A percentile compares a stretch with the other conserved stretches of the same genome.
Conservation (phyloP, 768 basidiomycete genomes). For the Phaffia australis region DNA sequence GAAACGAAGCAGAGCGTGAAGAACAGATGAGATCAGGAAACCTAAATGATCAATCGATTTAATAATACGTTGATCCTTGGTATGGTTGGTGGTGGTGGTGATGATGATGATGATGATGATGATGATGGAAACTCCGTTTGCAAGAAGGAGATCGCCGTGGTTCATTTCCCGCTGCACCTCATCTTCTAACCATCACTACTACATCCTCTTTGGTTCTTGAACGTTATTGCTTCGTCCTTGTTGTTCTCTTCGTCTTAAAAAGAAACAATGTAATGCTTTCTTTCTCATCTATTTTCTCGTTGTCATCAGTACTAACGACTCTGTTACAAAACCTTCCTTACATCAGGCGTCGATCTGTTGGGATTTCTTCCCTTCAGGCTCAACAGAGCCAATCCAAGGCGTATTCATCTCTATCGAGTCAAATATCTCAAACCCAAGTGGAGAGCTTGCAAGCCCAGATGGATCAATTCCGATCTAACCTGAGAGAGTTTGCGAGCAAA, state of each 20-base stretch:
- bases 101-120: background rate
- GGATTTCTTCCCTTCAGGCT: slow-evolving; percentile 25
- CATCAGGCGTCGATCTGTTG: slow-evolving; percentile 25
- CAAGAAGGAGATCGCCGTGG: no score
- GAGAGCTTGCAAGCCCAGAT: slow-evolving; percentile 70
- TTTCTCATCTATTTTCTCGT: background rate
- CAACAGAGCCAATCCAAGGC: slow-evolving; percentile 44
- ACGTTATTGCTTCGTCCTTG: no score
- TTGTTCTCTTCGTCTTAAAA: background rate
- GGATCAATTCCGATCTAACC: slow-evolving; percentile 66
- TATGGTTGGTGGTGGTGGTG: background rate
- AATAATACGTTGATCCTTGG: background rate
- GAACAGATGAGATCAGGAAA: background rate
- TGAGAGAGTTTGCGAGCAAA: slow-evolving; percentile 65
- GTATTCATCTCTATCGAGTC: slow-evolving; percentile 68
- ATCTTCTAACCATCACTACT: no score
- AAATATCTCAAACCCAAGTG: slow-evolving; percentile 65
- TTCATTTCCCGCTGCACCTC: no score
- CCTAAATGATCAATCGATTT: background rate
- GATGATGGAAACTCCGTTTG: background rate
- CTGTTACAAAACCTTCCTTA: no score
- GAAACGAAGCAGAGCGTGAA: slow-evolving; percentile 7
- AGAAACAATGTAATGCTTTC: background rate
- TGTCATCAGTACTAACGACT: no score
- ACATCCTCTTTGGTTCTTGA: no score